A percentile compares a stretch with the other conserved stretches of the same genome.
Evolutionary conservation across 371 early-diverging fungal genomes (phyloP).

Genomic region (Syncephalastrum monosporum): DNA sequence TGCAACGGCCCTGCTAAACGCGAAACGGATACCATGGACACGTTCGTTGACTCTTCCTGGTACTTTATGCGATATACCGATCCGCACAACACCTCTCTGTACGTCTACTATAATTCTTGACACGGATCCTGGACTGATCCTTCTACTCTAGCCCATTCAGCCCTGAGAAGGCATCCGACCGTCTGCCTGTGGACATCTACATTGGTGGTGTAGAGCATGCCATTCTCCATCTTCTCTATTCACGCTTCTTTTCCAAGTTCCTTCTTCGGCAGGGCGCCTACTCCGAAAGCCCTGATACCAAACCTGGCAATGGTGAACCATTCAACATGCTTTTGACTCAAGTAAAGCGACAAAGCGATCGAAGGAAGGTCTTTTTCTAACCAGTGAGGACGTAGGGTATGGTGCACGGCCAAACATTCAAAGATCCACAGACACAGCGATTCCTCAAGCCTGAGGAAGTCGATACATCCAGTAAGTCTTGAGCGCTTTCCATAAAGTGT

Average conservation of each 20-base stretch:
- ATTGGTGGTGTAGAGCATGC: slow-evolving; percentile 96
- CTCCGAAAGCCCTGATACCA: slow-evolving; percentile 28
- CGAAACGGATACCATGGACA: slow-evolving; percentile 95
- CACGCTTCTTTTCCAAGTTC: slow-evolving; percentile 89
- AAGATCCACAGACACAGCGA: slow-evolving; percentile 72
- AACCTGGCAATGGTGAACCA: slow-evolving; percentile 74
- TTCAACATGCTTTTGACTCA: slow-evolving; percentile 84
- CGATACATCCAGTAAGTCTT: slow-evolving; percentile 48
- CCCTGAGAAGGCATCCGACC: slow-evolving; percentile 50
- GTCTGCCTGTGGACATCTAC: slow-evolving; percentile 89
- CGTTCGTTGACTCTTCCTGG: slow-evolving; percentile 96
- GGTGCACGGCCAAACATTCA: slow-evolving; percentile 89
- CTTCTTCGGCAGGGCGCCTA: slow-evolving; percentile 58
- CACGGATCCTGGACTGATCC: not conserved
- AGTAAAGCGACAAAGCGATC: slow-evolving; percentile 26
- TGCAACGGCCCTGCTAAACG: slow-evolving; percentile 74
- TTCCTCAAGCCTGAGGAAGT: slow-evolving; percentile 83
- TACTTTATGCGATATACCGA: slow-evolving; percentile 88
- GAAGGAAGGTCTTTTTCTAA: not conserved
- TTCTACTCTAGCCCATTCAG: slow-evolving; percentile 55
- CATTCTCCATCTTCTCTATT: slow-evolving; percentile 91
- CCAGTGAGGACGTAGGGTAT: slow-evolving; percentile 68
- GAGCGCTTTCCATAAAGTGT: not conserved
- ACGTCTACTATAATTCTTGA: slow-evolving; percentile 6
- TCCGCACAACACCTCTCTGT: slow-evolving; percentile 61